Evolutionary conservation across 768 basidiomycete genomes (phyloP).

Genomic region (Leccinum ochraceum): DNA sequence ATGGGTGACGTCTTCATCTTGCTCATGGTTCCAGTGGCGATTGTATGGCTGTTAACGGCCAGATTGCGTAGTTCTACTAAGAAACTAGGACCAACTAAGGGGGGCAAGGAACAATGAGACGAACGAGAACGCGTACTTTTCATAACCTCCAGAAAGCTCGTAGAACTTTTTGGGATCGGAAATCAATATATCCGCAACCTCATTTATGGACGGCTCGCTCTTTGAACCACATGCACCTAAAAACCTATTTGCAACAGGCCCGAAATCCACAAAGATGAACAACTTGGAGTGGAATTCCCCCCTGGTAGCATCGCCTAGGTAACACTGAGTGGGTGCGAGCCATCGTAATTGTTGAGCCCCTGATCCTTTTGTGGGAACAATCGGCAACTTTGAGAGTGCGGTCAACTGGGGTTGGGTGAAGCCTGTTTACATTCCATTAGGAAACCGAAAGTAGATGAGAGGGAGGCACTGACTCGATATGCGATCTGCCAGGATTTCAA

Average conservation of each 20-base stretch:
- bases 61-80: slow-evolving; percentile 81
- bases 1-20: slow-evolving; percentile 73
- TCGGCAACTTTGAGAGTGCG: slow-evolving; percentile 53
- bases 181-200: slow-evolving; percentile 70
- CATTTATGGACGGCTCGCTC: slow-evolving; percentile 83
- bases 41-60: slow-evolving; percentile 66
- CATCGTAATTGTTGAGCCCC: slow-evolving; percentile 39
- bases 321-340: slow-evolving; percentile 68
- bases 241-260: slow-evolving; percentile 77
- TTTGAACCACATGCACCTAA: slow-evolving; percentile 85
- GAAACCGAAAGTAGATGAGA: slow-evolving; percentile 1
- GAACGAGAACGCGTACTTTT: slow-evolving; percentile 49
- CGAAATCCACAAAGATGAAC: slow-evolving; percentile 90
- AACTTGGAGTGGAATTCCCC: slow-evolving; percentile 74
- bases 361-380: slow-evolving; percentile 62
- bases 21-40: slow-evolving; percentile 46
- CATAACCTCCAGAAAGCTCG: slow-evolving; percentile 64
- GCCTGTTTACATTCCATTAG: slow-evolving; percentile 39
- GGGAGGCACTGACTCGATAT: slow-evolving; percentile 49
- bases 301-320: slow-evolving; percentile 53
- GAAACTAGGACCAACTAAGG: slow-evolving; percentile 52
- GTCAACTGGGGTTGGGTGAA: slow-evolving; percentile 59
- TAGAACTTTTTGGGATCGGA: slow-evolving; percentile 72
- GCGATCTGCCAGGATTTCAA: slow-evolving; percentile 63
- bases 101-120: neutral